These are phyloP conservation scores for Nemophila menziesii DNA, from an alignment of 257 asterid species.

Conservation along the genomic window DNA sequence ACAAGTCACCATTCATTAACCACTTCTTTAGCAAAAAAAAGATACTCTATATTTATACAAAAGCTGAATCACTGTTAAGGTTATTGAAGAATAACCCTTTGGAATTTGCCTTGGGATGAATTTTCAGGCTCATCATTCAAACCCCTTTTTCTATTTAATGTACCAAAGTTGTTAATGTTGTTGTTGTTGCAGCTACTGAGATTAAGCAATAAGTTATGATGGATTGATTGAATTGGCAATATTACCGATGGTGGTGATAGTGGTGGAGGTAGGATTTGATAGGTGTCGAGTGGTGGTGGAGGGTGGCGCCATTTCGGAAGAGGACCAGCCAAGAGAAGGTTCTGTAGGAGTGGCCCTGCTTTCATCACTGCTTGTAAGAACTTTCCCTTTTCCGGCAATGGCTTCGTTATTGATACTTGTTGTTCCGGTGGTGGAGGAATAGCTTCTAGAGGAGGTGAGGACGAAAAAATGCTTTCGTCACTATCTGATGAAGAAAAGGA, in stretches of 20 bases:
- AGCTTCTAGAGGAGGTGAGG: constrained; percentile 19
- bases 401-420: constrained; percentile 22
- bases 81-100: constrained; percentile 46
- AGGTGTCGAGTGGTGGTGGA: constrained; percentile 72
- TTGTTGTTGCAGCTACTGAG: constrained; percentile 8
- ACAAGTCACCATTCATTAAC: too few species aligned
- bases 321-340: constrained; percentile 78
- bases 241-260: constrained; percentile 8
- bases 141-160: constrained; percentile 45
- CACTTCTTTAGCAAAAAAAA: background rate
- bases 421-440: background rate
- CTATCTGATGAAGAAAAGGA: constrained; percentile 51
- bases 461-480: constrained; percentile 78
- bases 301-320: constrained; percentile 98
- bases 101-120: constrained; percentile 36
- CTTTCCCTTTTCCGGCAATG: constrained; percentile 76
- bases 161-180: constrained; percentile 25
- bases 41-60: constrained; percentile 9
- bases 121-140: constrained; percentile 31
- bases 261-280: constrained; percentile 73
- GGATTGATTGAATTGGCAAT: constrained; percentile 1
- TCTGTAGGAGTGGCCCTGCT: constrained; percentile 88
- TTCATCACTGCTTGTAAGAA: constrained; percentile 74
- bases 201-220: constrained; percentile 14
- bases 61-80: background rate